A percentile compares a stretch with the other conserved stretches of the same genome.
These are phyloP conservation scores for Rhodomyrtus psidioides DNA, from an alignment of 441 rosid genomes.

Conservation along the genomic window DNA sequence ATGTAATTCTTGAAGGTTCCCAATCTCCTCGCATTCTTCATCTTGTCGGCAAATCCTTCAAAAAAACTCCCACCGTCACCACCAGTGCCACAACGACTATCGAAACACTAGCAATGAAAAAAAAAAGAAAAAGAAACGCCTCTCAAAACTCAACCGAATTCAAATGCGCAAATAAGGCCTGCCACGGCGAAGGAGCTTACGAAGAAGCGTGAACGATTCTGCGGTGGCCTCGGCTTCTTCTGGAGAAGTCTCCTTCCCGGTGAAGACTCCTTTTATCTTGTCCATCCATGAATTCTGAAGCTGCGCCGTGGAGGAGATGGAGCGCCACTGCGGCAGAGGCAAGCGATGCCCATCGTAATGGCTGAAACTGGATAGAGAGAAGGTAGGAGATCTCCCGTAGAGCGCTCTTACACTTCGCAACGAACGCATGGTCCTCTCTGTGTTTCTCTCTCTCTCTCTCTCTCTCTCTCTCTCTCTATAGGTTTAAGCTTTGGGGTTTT, in stretches of 20 bases:
- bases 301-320: constrained; percentile 44
- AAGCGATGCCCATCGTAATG: neutral
- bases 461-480: neutral
- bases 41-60: constrained; percentile 70
- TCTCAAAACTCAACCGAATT: neutral
- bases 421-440: neutral
- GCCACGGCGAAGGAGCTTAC: constrained; percentile 24
- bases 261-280: constrained; percentile 69
- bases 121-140: neutral
- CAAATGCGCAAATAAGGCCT: neutral
- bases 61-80: neutral
- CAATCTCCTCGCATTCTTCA: constrained; percentile 63
- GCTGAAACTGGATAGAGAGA: neutral
- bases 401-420: neutral
- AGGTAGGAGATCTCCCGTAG: neutral
- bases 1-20: constrained; percentile 72
- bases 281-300: constrained; percentile 66
- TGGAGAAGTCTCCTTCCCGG: constrained; percentile 46
- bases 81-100: neutral
- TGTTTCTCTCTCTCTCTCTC: neutral
- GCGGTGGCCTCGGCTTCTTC: constrained; percentile 28
- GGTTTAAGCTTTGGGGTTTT: neutral
- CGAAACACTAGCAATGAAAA: neutral
- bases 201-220: constrained; percentile 62
- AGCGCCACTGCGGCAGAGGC: constrained; percentile 33